Conservation (phyloP, 768 basidiomycete genomes). For the Rhodosporidiobolus odoratus region DNA sequence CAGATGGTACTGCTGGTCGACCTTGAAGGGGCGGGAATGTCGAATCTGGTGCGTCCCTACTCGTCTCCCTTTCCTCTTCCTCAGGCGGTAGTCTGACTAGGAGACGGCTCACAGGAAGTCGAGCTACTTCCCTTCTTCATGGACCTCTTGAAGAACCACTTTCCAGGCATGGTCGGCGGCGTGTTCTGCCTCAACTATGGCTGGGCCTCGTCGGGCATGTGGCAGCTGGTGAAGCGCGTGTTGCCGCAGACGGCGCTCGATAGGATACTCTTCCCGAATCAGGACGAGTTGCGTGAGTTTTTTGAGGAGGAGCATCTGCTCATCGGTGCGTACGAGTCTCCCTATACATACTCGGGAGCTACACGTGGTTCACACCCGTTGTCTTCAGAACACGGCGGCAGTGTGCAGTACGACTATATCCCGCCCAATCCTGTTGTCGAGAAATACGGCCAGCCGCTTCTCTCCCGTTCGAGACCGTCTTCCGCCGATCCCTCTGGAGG, state of each 20-base stretch:
- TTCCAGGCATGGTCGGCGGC: conserved; percentile 39
- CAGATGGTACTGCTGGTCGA: conserved; percentile 42
- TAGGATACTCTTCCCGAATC: conserved; percentile 40
- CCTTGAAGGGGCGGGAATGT: conserved; percentile 38
- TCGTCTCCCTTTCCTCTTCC: not conserved
- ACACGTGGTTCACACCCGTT: not conserved
- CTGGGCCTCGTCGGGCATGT: conserved; percentile 41
- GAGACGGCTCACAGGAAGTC: conserved; percentile 29
- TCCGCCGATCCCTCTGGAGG: conserved; percentile 5
- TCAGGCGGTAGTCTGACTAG: not conserved
- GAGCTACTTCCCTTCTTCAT: conserved; percentile 42
- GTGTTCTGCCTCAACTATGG: conserved; percentile 42
- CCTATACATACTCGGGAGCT: fast-evolving
- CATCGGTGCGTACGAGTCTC: conserved; percentile 2
- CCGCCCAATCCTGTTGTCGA: conserved; percentile 35
- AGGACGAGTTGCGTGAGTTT: conserved; percentile 38
- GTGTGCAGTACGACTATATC: conserved; percentile 31
- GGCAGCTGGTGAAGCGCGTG: conserved; percentile 40
- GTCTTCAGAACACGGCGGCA: conserved; percentile 40
- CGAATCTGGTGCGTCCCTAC: conserved; percentile 26
- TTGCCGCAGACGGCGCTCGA: conserved; percentile 41
- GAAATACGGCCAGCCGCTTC: conserved; percentile 24
- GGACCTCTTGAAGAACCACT: conserved; percentile 40
- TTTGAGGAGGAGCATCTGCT: conserved; percentile 40
- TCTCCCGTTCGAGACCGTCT: not conserved